A percentile compares a stretch with the other conserved stretches of the same genome.
phyloP scores from a whole-genome alignment of 2,329 filamentous ascomycete genomes.

The Ceratocystis alfenasii region DNA sequence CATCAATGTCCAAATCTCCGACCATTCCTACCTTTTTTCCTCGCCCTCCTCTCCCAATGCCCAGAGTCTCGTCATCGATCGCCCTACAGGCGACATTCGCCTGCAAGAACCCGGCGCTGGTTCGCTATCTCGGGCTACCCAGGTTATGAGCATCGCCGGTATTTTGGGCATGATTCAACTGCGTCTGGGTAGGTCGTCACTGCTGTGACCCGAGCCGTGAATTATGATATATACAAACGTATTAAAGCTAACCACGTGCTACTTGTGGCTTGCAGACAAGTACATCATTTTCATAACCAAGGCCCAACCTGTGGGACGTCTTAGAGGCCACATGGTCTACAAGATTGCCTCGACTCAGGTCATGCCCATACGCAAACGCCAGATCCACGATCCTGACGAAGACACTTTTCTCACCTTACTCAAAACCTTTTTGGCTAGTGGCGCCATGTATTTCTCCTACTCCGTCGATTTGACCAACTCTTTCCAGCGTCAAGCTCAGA shows the following conservation, averaged over 20 bases:
- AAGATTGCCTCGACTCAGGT: constrained; percentile 85
- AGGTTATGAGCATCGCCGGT: constrained; percentile 84
- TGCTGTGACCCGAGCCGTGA: no score
- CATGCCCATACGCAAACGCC: constrained; percentile 81
- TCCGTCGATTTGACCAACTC: constrained; percentile 92
- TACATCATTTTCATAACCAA: constrained; percentile 97
- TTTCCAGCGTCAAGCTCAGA: constrained; percentile 83
- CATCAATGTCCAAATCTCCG: constrained; percentile 89
- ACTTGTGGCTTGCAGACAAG: constrained; percentile 48
- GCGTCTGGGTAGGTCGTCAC: constrained; percentile 57
- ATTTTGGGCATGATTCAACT: constrained; percentile 90
- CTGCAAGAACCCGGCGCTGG: constrained; percentile 68
- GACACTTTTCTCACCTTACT: constrained; percentile 78
- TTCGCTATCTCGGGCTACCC: constrained; percentile 56
- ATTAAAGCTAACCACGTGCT: not conserved
- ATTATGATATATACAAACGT: not conserved
- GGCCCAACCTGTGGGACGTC: constrained; percentile 73
- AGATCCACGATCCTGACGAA: constrained; percentile 85
- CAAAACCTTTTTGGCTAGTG: constrained; percentile 66
- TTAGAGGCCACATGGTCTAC: constrained; percentile 95
- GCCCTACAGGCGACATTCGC: constrained; percentile 81
- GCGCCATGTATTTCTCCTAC: constrained; percentile 97
- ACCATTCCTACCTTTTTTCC: constrained; percentile 89
- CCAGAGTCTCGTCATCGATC: constrained; percentile 76
- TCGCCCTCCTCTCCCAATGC: constrained; percentile 88